Evolutionary conservation across 2,329 filamentous ascomycete species (phyloP), one percentile per base, ranked within the genome.

Genomic region (Zymoseptoria passerinii): DNA sequence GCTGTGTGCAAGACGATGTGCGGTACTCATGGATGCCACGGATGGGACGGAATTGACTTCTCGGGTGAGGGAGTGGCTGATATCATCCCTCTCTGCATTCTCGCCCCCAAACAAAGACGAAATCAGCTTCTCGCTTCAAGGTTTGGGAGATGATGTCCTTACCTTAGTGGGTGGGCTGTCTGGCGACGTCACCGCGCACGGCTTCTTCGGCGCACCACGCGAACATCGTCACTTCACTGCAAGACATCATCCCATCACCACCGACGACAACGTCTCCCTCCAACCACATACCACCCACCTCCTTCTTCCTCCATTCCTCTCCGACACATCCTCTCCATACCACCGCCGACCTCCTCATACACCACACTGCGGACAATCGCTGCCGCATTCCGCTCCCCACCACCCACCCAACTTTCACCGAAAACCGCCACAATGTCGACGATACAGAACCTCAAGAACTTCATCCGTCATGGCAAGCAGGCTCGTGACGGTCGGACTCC

Each of bases 391-490:
- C 35, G 16, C 35, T 5, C 35, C 35, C 35, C 35, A 44, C 35
- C 35, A 44, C 35, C 13, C 10, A 13, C 35, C 35, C 35, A 44
- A 44, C n/a, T n/a, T 16, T 44, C 50, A 52, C 50, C 29, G 16
- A 49, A 54, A 27, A 28, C 16, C 61, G 63, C 65, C 70, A 75
- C 58, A 70, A 86, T 86, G 83, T 84, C 81, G 68, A 83, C 83
- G 52, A 95, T 96, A 78, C 92, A 96, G 79, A 94, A 94, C 73
- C 84, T 96, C 69, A 96, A 97, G 78, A 96, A 96, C 77, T 95
- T 97, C 77, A 94, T 97, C 77, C 89, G 92, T 66, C 92, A 96
- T 80, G 92, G 92, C 76, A 96, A 96, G 80, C 91, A 96, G 81
- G 92, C 91, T 67, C 88, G 90, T 66, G 81, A 79, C 64, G 81